These are phyloP conservation scores for Carex arenaria DNA, from an alignment of 202 grass and related monocot species.

Conservation along the genomic window DNA sequence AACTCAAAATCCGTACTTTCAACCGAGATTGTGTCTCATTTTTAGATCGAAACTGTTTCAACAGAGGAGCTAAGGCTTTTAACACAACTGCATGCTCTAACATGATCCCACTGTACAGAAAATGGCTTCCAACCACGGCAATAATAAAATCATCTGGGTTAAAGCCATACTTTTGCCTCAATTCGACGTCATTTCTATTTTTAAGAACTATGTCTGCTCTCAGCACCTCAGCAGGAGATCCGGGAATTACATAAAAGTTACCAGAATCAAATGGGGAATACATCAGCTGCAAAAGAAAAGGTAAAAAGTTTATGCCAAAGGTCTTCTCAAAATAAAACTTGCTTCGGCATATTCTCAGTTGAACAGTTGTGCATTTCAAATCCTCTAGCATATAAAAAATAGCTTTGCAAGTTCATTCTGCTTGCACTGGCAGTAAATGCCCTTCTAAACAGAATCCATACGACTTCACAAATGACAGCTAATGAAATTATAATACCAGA, in stretches of 20 bases:
- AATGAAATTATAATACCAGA: too few species aligned
- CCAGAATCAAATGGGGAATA: constrained; percentile 93
- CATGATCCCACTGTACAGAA: constrained; percentile 70
- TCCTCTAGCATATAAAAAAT: too few species aligned
- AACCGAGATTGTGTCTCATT: constrained; percentile 51
- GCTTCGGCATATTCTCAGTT: not conserved
- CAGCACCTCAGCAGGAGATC: constrained; percentile 58
- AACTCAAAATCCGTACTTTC: constrained; percentile 62
- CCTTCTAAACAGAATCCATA: too few species aligned
- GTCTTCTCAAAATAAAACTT: not conserved
- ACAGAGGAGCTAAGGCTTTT: constrained; percentile 61
- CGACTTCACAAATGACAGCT: too few species aligned
- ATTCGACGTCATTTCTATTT: constrained; percentile 26
- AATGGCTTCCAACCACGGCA: constrained; percentile 66
- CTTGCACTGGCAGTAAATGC: too few species aligned
- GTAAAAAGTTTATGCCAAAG: not conserved
- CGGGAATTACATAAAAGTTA: constrained; percentile 94
- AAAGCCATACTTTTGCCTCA: constrained; percentile 46
- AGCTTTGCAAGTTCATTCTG: too few species aligned
- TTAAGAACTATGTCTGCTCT: constrained; percentile 40
- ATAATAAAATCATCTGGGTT: constrained; percentile 69
- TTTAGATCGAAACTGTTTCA: constrained; percentile 48
- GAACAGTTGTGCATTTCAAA: too few species aligned
- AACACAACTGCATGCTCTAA: constrained; percentile 75
- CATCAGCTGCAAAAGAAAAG: constrained; percentile 63